phyloP scores from a whole-genome alignment of 2,329 filamentous ascomycete species.

The Trichoderma pleuroti region DNA sequence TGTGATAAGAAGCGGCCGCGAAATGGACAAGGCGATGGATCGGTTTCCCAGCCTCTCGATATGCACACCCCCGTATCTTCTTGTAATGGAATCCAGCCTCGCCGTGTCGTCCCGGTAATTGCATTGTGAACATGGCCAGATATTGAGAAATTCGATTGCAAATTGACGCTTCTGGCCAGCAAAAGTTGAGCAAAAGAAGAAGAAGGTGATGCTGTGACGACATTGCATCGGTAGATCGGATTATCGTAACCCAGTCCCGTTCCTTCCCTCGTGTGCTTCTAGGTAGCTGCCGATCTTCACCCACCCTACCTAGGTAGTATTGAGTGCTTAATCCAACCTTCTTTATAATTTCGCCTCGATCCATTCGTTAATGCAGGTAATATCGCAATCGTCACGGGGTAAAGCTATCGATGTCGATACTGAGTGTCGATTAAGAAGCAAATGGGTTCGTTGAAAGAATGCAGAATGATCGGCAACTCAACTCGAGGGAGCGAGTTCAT shows the following conservation, averaged over 20 bases:
- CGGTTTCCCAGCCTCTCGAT: background rate
- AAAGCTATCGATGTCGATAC: background rate
- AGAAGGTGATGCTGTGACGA: background rate
- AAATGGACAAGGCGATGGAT: background rate
- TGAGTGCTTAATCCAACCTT: too few species aligned
- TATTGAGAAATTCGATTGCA: background rate
- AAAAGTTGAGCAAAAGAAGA: background rate
- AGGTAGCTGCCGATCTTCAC: background rate
- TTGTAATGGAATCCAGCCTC: background rate
- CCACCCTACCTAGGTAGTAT: too few species aligned
- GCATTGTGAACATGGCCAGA: background rate
- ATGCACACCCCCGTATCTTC: background rate
- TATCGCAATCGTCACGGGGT: background rate
- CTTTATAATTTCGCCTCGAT: background rate
- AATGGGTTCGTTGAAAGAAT: background rate
- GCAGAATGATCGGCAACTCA: background rate
- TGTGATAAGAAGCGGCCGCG: background rate
- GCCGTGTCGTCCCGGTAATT: background rate
- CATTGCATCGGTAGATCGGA: background rate
- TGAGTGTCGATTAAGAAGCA: background rate
- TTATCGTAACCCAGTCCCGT: background rate
- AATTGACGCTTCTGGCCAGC: background rate
- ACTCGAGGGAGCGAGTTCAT: background rate
- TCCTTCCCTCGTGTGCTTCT: background rate
- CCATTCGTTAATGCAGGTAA: background rate